Conservation (phyloP, 768 basidiomycete species). For the Pisolithus tinctorius region DNA sequence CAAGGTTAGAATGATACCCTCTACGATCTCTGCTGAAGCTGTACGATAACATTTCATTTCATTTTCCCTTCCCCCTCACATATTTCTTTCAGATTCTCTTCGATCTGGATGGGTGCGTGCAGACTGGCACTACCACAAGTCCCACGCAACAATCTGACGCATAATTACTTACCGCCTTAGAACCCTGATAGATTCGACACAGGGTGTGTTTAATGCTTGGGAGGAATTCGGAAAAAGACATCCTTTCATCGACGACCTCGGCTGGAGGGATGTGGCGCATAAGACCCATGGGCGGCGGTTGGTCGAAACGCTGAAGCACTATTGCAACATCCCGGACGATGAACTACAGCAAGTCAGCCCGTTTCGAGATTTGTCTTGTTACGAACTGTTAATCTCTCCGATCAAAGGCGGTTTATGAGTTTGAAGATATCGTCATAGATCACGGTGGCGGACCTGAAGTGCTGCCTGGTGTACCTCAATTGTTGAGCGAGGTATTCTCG, state of each 20-base stretch:
- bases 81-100: constrained; percentile 47
- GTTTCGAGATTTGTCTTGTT: not conserved
- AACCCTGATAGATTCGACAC: constrained; percentile 77
- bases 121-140: not conserved
- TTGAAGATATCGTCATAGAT: constrained; percentile 69
- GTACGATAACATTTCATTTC: constrained; percentile 28
- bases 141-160: not conserved
- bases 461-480: constrained; percentile 56
- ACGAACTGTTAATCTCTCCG: not conserved
- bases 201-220: constrained; percentile 78
- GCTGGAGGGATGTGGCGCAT: constrained; percentile 34
- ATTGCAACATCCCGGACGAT: constrained; percentile 58
- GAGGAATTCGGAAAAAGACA: constrained; percentile 55
- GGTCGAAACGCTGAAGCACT: constrained; percentile 66
- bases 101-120: constrained; percentile 60
- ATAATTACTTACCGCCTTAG: constrained; percentile 28
- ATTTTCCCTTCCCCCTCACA: not conserved
- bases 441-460: constrained; percentile 40
- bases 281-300: constrained; percentile 75
- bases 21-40: constrained; percentile 41
- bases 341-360: constrained; percentile 45
- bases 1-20: constrained; percentile 8
- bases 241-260: constrained; percentile 40
- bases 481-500: constrained; percentile 47
- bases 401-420: constrained; percentile 65